A percentile compares a stretch with the other conserved stretches of the same genome.
phyloP scores from a whole-genome alignment of 31 red algal species.

The Bonnemaisonia californica region DNA sequence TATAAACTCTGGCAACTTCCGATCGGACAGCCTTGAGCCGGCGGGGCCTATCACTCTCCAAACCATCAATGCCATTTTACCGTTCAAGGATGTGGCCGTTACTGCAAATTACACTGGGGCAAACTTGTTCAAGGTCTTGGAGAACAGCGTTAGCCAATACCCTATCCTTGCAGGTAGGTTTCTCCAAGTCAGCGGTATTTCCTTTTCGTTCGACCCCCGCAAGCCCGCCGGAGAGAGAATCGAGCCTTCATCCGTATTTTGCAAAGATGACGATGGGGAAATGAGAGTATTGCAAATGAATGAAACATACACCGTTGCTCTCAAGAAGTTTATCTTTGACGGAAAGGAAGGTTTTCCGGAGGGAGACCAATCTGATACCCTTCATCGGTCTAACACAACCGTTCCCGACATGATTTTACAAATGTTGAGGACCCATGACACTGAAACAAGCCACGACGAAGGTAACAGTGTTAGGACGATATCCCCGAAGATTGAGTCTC shows the following conservation, averaged over 20 bases:
- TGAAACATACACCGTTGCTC: constrained; percentile 8
- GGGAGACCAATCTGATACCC: constrained; percentile 12
- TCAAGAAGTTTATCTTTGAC: constrained; percentile 40
- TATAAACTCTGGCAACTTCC: constrained; percentile 70
- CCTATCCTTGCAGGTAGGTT: constrained; percentile 56
- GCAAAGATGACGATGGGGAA: constrained; percentile 2
- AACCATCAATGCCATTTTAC: constrained; percentile 57
- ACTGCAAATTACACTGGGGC: constrained; percentile 28
- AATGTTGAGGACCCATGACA: constrained; percentile 5
- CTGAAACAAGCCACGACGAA: background rate
- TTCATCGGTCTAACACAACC: background rate
- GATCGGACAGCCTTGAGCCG: constrained; percentile 56
- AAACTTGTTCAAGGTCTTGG: constrained; percentile 38
- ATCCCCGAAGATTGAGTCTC: constrained; percentile 24
- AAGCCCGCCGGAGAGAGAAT: constrained; percentile 31
- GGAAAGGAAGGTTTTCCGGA: constrained; percentile 62
- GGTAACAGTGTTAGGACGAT: background rate
- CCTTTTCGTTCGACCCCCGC: constrained; percentile 62
- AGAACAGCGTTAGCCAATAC: constrained; percentile 54
- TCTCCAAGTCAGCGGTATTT: constrained; percentile 62
- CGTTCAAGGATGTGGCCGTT: constrained; percentile 46
- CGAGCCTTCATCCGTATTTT: constrained; percentile 8
- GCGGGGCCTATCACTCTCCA: constrained; percentile 24
- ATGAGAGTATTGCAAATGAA: constrained; percentile 9
- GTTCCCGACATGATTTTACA: constrained; percentile 27